Evolutionary conservation across 139 green algal species (phyloP), one percentile per base, ranked within the genome.

Genomic region (Coccomyxa sp.): DNA sequence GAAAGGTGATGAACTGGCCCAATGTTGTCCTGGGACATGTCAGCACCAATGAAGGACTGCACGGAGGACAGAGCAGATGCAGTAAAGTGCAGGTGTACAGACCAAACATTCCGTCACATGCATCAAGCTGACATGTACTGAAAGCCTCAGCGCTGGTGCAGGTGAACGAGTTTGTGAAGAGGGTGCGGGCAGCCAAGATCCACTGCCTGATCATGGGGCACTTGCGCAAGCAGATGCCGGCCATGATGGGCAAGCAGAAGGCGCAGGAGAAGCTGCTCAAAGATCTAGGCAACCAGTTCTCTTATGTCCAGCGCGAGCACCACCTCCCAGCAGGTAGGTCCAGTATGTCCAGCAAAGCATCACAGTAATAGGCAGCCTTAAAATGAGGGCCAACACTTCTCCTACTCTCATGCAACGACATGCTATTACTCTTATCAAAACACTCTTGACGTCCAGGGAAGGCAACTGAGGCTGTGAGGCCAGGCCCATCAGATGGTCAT

Each of bases 81-180:
- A n/a, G n/a, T n/a, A n/a, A n/a, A n/a, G n/a, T n/a, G n/a, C n/a
- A n/a, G n/a, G n/a, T n/a, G n/a, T n/a, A n/a, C n/a, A n/a, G n/a
- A 68, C 54, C 54, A 68, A 27, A 27, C 2, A 68, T 68, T 1
- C 4, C 54, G 27, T 1, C 27, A 27, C 54, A 68, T 68, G 54
- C 54, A 68, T 5, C 2, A n/a, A n/a, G n/a, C n/a, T n/a, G n/a
- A n/a, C n/a, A n/a, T n/a, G n/a, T n/a, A n/a, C n/a, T n/a, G n/a
- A n/a, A n/a, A n/a, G n/a, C n/a, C n/a, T n/a, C n/a, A n/a, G n/a
- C n/a, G n/a, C n/a, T n/a, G n/a, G 39, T 40, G 44, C 76, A 86
- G 88, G 89, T 99, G 50, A 99, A 98, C 81, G 96, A 99, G 87
- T 99, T 99, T 88, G 95, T 99, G 18, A 99, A 99, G 88, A 86